A percentile compares a stretch with the other conserved stretches of the same genome.
Evolutionary conservation across 345 rosid genomes (phyloP).

Genomic region (Citrus unshiu): DNA sequence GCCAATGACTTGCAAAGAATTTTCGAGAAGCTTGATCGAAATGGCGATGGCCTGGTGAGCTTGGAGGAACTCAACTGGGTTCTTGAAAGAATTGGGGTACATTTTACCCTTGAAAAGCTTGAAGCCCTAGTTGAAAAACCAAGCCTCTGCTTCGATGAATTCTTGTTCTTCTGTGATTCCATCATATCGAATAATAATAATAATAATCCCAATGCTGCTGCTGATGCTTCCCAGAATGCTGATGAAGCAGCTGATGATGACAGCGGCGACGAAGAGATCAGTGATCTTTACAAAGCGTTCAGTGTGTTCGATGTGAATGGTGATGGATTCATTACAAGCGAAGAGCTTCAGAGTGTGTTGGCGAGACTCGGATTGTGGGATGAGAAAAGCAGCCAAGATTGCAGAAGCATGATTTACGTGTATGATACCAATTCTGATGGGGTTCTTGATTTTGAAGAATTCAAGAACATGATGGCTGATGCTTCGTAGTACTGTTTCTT

Average conservation of each 20-base stretch:
- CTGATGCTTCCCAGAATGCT: background rate
- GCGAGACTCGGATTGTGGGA: conserved; percentile 67
- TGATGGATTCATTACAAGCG: conserved; percentile 65
- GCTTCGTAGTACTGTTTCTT: conserved; percentile 18
- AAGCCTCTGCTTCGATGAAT: conserved; percentile 52
- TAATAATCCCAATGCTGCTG: background rate
- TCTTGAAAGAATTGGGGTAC: conserved; percentile 28
- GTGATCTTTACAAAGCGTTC: conserved; percentile 53
- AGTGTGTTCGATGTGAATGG: conserved; percentile 62
- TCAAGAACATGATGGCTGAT: conserved; percentile 58
- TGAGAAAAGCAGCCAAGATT: conserved; percentile 41
- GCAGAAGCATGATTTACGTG: conserved; percentile 53
- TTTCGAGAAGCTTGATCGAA: conserved; percentile 39
- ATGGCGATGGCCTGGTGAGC: conserved; percentile 37
- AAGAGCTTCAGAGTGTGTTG: conserved; percentile 71
- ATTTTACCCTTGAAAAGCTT: conserved; percentile 41
- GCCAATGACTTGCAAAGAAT: conserved; percentile 30
- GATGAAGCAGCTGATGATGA: background rate
- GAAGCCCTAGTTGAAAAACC: conserved; percentile 52
- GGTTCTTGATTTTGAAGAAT: conserved; percentile 70
- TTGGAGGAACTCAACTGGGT: conserved; percentile 43
- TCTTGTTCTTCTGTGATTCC: conserved; percentile 47
- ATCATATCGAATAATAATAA: conserved; percentile 19
- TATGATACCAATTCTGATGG: conserved; percentile 71
- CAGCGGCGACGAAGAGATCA: background rate